Evolutionary conservation across 2,329 filamentous ascomycete species (phyloP).

Genomic region (Zymoseptoria crescenta): DNA sequence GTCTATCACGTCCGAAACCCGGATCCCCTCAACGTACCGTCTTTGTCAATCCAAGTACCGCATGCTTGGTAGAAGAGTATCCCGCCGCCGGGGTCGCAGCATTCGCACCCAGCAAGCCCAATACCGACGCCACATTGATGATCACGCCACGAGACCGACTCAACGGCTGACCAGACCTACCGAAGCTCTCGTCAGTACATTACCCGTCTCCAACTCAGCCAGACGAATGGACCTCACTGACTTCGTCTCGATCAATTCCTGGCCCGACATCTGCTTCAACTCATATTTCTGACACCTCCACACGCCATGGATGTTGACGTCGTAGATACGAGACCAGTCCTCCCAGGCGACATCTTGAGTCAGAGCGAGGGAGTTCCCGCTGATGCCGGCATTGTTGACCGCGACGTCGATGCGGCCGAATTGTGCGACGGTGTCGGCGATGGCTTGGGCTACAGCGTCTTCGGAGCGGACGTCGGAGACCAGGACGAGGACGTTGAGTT

Average conservation of each 20-base stretch:
- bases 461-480: conserved; percentile 13
- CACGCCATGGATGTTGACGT: conserved; percentile 49
- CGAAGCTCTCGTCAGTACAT: background rate
- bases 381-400: conserved; percentile 56
- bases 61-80: conserved; percentile 49
- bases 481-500: conserved; percentile 10
- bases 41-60: conserved; percentile 47
- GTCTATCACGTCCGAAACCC: too few species aligned
- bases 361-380: conserved; percentile 33
- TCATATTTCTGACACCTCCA: conserved; percentile 51
- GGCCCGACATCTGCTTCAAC: conserved; percentile 44
- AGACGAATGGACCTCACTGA: background rate
- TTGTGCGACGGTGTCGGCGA: conserved; percentile 34
- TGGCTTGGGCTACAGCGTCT: conserved; percentile 24
- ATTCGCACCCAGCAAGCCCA: conserved; percentile 40
- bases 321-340: conserved; percentile 45
- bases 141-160: conserved; percentile 39
- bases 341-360: conserved; percentile 42
- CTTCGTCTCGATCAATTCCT: conserved; percentile 23
- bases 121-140: conserved; percentile 49
- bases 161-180: background rate
- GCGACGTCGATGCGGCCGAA: conserved; percentile 54
- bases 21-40: conserved; percentile 8
- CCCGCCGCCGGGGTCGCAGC: conserved; percentile 35
- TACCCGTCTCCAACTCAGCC: background rate